Conservation (phyloP, 345 rosid genomes). For the Lepidium didymum region DNA sequence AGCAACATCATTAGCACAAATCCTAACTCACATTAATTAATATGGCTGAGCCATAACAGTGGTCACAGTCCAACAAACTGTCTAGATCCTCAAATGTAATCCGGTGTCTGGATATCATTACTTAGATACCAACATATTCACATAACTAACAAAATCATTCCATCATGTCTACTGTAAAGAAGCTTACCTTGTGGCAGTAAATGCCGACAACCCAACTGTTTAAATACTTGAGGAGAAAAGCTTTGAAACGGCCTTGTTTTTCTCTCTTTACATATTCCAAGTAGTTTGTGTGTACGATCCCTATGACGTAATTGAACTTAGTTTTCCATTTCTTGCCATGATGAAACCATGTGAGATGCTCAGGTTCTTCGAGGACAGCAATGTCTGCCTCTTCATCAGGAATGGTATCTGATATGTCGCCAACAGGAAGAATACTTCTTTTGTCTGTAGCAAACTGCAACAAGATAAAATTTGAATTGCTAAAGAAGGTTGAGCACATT, state of each 20-base stretch:
- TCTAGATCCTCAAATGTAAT: not conserved
- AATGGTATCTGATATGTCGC: constrained; percentile 70
- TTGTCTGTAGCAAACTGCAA: constrained; percentile 77
- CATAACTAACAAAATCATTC: not conserved
- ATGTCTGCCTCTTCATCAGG: constrained; percentile 78
- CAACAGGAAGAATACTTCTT: constrained; percentile 85
- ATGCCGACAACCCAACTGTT: constrained; percentile 80
- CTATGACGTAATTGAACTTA: constrained; percentile 69
- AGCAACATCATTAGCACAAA: constrained; percentile 3
- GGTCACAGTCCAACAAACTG: not conserved
- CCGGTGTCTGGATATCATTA: not conserved
- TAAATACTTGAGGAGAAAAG: constrained; percentile 53
- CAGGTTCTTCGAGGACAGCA: constrained; percentile 98
- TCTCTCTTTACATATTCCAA: constrained; percentile 83
- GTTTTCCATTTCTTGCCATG: constrained; percentile 93
- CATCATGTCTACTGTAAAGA: not conserved
- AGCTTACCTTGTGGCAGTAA: constrained; percentile 86
- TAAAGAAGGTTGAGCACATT: not conserved
- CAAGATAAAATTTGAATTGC: not conserved
- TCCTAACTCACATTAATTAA: constrained; percentile 6
- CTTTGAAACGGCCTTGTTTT: constrained; percentile 60
- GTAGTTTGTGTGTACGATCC: constrained; percentile 87
- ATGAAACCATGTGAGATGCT: constrained; percentile 98
- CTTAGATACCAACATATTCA: not conserved
- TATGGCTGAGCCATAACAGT: not conserved